Evolutionary conservation across 2,329 filamentous ascomycete species (phyloP).

Genomic region (Cryphonectria naterciae): DNA sequence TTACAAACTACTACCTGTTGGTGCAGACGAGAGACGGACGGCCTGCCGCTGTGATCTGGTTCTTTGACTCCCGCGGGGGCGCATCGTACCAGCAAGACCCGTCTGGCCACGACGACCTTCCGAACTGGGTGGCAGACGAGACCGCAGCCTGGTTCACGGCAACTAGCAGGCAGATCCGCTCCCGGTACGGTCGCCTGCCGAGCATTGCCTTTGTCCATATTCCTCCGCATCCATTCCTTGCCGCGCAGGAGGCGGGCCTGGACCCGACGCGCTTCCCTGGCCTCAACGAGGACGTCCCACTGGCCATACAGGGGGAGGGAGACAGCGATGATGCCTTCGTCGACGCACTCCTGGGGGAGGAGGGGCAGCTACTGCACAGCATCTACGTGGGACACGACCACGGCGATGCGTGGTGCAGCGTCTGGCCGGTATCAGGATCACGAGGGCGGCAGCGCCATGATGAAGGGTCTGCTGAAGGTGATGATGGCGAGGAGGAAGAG

Average conservation of each 20-base stretch:
- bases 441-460: not conserved
- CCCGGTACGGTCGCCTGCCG: slow-evolving; percentile 42
- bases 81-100: slow-evolving; percentile 48
- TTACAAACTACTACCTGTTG: slow-evolving; percentile 54
- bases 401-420: slow-evolving; percentile 50
- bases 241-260: slow-evolving; percentile 40
- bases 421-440: slow-evolving; percentile 32
- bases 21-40: slow-evolving; percentile 34
- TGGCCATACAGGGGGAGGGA: slow-evolving; percentile 39
- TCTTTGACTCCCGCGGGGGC: slow-evolving; percentile 71
- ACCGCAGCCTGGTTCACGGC: slow-evolving; percentile 51
- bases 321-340: slow-evolving; percentile 55
- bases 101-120: slow-evolving; percentile 40
- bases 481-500: slow-evolving; percentile 34
- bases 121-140: slow-evolving; percentile 50
- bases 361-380: slow-evolving; percentile 47
- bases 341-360: slow-evolving; percentile 50
- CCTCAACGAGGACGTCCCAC: slow-evolving; percentile 35
- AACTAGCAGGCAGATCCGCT: slow-evolving; percentile 38
- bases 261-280: slow-evolving; percentile 43
- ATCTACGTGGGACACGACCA: slow-evolving; percentile 64
- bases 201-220: slow-evolving; percentile 56
- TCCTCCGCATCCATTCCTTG: slow-evolving; percentile 47
- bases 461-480: not conserved
- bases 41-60: slow-evolving; percentile 60